phyloP scores from a whole-genome alignment of 768 basidiomycete species.

The Postia placenta region DNA sequence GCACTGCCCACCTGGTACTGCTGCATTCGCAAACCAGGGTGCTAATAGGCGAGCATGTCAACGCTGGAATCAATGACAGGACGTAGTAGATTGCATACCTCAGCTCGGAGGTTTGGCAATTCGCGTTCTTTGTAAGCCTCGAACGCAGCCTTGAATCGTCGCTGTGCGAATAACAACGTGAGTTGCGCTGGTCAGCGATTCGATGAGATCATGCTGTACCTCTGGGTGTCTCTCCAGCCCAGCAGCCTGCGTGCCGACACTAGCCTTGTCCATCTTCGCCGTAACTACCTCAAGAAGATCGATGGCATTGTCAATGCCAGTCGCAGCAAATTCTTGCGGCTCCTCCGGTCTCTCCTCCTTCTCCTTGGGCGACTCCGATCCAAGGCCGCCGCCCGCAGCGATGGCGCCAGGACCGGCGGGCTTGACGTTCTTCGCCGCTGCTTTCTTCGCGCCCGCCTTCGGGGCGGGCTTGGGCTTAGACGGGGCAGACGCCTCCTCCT shows the following conservation, averaged over 20 bases:
- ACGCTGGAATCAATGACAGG: conserved; percentile 2
- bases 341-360: conserved; percentile 32
- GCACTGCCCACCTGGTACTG: conserved; percentile 68
- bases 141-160: conserved; percentile 90
- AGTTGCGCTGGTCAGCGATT: not conserved
- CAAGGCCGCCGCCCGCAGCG: conserved; percentile 60
- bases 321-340: conserved; percentile 70
- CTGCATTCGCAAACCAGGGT: conserved; percentile 84
- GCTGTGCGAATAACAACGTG: conserved; percentile 35
- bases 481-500: conserved; percentile 67
- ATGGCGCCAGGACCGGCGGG: conserved; percentile 85
- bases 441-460: conserved; percentile 59
- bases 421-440: conserved; percentile 36
- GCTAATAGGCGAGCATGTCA: conserved; percentile 34
- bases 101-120: conserved; percentile 67
- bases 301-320: conserved; percentile 86
- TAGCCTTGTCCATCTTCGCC: conserved; percentile 90
- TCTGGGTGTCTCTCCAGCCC: conserved; percentile 88
- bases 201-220: conserved; percentile 37
- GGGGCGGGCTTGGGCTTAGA: conserved; percentile 58
- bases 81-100: conserved; percentile 47
- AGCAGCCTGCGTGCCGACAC: conserved; percentile 81
- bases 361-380: conserved; percentile 17
- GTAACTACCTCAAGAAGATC: conserved; percentile 87
- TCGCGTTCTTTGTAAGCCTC: conserved; percentile 88